A percentile compares a stretch with the other conserved stretches of the same genome.
phyloP scores from a whole-genome alignment of 495 filamentous ascomycete species.

The Cercophora newfieldiana region DNA sequence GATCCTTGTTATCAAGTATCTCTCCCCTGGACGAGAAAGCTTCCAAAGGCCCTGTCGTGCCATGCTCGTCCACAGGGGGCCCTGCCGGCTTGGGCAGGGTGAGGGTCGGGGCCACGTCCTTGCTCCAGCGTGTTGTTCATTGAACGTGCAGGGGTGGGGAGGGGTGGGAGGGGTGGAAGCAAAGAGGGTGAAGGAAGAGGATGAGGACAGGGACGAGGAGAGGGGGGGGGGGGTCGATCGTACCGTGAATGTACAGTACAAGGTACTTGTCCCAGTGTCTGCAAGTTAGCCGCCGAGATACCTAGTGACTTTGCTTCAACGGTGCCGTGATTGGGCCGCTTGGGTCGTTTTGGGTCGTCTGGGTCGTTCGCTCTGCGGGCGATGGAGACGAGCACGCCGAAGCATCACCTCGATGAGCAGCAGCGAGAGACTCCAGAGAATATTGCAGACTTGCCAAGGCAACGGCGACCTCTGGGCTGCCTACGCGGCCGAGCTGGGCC shows the following conservation, averaged over 20 bases:
- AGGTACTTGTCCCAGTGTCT: not conserved
- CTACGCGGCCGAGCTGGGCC: not conserved
- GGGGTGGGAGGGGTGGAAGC: not conserved
- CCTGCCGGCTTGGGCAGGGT: not conserved
- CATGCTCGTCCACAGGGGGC: not conserved
- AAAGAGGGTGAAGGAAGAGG: not conserved
- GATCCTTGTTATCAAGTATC: not conserved
- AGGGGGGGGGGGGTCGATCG: not conserved
- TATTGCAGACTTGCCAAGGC: not conserved
- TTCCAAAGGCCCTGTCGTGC: not conserved
- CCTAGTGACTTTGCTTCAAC: conserved; percentile 10
- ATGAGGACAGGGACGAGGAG: not conserved
- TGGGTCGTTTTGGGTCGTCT: conserved; percentile 1
- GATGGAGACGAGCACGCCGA: not conserved
- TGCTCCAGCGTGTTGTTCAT: not conserved
- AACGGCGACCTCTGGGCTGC: not conserved
- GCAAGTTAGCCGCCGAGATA: conserved; percentile 18
- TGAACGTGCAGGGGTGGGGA: not conserved
- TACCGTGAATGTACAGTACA: not conserved
- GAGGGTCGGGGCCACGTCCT: conserved; percentile 3
- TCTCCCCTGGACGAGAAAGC: conserved; percentile 8
- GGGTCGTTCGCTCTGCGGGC: conserved; percentile 1
- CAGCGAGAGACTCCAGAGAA: not conserved
- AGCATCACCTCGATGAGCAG: not conserved
- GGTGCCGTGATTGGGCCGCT: conserved; percentile 6